Conservation (phyloP, 1,284 basidiomycete species). For the Heterobasidion occidentale region DNA sequence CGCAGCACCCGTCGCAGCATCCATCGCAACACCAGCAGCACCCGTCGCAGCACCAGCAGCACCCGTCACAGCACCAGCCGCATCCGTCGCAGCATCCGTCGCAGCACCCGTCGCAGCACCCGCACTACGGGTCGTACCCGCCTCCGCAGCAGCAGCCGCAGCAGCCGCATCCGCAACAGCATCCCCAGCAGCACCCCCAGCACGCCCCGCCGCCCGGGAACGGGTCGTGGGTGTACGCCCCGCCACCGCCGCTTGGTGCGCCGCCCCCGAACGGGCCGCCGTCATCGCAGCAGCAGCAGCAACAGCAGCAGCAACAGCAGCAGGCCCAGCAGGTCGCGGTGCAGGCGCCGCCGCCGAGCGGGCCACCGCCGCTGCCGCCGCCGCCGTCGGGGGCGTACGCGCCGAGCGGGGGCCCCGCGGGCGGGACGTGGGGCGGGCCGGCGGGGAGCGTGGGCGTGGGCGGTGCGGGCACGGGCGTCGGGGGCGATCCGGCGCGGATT, state of each 20-base stretch:
- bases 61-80: constrained; percentile 6
- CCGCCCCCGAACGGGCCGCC: background rate
- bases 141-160: constrained; percentile 6
- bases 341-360: constrained; percentile 7
- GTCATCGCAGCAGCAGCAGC: background rate
- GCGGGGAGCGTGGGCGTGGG: constrained; percentile 1
- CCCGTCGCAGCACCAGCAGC: constrained; percentile 5
- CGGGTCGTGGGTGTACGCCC: constrained; percentile 3
- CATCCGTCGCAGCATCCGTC: background rate
- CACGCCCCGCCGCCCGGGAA: background rate
- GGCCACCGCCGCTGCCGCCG: constrained; percentile 8
- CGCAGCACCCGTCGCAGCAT: constrained; percentile 6
- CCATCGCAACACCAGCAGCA: constrained; percentile 8
- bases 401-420: constrained; percentile 11
- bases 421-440: constrained; percentile 4
- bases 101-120: background rate
- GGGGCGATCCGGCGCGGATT: constrained; percentile 31
- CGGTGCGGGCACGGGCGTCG: constrained; percentile 3
- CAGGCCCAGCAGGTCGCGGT: constrained; percentile 1
- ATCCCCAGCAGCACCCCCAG: background rate
- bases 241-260: constrained; percentile 11
- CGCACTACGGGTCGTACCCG: constrained; percentile 9
- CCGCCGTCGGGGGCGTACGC: constrained; percentile 14
- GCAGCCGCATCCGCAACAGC: background rate
- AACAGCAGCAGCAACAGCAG: constrained; percentile 7